Conservation (phyloP, 257 asterid genomes). For the Jacaranda mimosifolia region DNA sequence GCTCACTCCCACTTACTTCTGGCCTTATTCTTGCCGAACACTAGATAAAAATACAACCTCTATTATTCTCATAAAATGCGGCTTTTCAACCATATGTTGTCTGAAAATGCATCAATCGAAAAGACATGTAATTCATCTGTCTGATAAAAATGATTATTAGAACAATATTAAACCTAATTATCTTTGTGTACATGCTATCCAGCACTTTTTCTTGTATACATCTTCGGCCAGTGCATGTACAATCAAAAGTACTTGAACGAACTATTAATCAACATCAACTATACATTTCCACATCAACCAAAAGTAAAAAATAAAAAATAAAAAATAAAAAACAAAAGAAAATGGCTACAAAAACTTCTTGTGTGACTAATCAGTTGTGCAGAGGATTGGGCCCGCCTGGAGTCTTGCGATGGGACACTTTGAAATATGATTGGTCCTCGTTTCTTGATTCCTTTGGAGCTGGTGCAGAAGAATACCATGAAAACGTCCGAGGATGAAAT, state of each 20-base stretch:
- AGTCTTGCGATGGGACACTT: constrained; percentile 45
- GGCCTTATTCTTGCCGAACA: constrained; percentile 4
- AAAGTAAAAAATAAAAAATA: neutral
- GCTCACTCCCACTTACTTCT: constrained; percentile 16
- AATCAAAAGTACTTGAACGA: neutral
- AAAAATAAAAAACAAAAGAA: neutral
- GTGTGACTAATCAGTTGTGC: constrained; percentile 48
- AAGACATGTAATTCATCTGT: no score
- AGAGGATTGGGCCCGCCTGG: constrained; percentile 80
- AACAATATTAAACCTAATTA: no score
- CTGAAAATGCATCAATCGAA: neutral
- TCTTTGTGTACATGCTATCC: neutral
- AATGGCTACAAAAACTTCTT: no score
- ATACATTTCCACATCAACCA: neutral
- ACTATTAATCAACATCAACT: neutral
- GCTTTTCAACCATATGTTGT: neutral
- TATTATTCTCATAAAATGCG: neutral
- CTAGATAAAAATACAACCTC: neutral
- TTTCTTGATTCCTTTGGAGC: constrained; percentile 43
- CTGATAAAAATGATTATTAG: no score
- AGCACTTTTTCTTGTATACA: neutral
- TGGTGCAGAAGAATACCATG: constrained; percentile 42
- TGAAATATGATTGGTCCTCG: constrained; percentile 21
- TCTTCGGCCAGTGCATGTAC: neutral
- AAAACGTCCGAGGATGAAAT: constrained; percentile 25